phyloP scores from a whole-genome alignment of 352 stramenopile species.

The Phytophthora pistaciae region DNA sequence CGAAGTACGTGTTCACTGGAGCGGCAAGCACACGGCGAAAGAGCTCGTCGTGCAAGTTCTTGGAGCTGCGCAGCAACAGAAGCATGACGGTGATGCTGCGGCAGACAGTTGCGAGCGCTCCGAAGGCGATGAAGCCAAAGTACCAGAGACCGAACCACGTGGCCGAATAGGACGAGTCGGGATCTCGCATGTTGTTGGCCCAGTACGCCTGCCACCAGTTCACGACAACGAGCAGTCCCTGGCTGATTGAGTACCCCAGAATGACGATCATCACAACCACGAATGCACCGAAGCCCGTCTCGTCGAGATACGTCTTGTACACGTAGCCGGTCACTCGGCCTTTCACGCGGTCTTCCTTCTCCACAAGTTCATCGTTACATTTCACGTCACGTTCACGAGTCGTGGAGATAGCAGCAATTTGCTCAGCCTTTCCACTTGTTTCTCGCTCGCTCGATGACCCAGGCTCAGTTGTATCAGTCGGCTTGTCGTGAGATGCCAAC shows the following conservation, averaged over 20 bases:
- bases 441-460: neutral
- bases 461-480: neutral
- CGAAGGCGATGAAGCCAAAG: conserved; percentile 41
- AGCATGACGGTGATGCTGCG: conserved; percentile 37
- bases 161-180: conserved; percentile 7
- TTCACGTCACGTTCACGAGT: neutral
- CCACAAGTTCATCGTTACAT: conserved; percentile 15
- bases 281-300: conserved; percentile 34
- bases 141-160: conserved; percentile 47
- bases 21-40: conserved; percentile 53
- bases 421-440: neutral
- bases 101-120: conserved; percentile 27
- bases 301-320: conserved; percentile 46
- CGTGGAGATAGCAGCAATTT: neutral
- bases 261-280: conserved; percentile 22
- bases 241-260: conserved; percentile 28
- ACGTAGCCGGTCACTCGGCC: conserved; percentile 33
- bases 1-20: conserved; percentile 59
- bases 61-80: conserved; percentile 35
- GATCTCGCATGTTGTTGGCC: conserved; percentile 34
- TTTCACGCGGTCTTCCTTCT: conserved; percentile 45
- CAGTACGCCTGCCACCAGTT: conserved; percentile 57
- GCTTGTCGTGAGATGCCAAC: conserved; percentile 16
- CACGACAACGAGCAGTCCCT: conserved; percentile 36
- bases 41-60: conserved; percentile 43